Base-by-base conservation (phyloP, 2,329 filamentous ascomycete species). In the Cordyceps sp. region DNA sequence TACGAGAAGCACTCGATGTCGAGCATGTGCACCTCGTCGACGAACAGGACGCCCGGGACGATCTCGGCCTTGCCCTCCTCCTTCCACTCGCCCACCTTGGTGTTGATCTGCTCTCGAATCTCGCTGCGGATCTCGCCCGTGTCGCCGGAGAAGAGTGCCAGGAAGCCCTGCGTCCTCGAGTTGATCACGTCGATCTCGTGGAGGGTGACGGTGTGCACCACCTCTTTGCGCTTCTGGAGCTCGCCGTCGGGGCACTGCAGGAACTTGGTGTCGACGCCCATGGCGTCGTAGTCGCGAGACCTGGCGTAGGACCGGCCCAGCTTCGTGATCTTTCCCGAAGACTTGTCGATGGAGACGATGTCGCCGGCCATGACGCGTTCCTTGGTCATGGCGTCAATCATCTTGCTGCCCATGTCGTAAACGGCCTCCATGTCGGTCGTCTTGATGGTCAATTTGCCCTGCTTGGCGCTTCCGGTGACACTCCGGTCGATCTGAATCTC, bases 111-210 rank as follows among this genome's bases (percentile, higher is more conserved):
- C 53, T 96, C 88, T 35, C 90, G 78, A 39, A 98, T 88, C 57
- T 98, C 90, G 54, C 83, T 92, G 48, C 90, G 71, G 46, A 98
- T 98, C 64, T 98, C 90, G 44, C 90, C 90, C 2, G 90, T 98
- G 55, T 98, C 90, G 40, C 90, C 90, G 0, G 88, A 94, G 61
- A 98, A 98, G 14, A 98, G 76, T 9, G 90, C 90, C 19, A 98
- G 62, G 59, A 98, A 98, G 22, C 90, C 90, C 58, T 98, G 90
- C n/a, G 90, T 94, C 44, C 90, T 73, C 38, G 86, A 94, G 63
- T 98, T 98, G 66, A 98, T 98, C 39, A 98, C 90, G 50, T 98
- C 90, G 41, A 98, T 98, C 61, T 98, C 90, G 59, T 98, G 90
- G 10, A 98, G 72, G 20, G 80, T 88, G 37, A 98, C 90, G 0